A percentile compares a stretch with the other conserved stretches of the same genome.
Conservation (phyloP, 768 basidiomycete species). For the Russula sp. region DNA sequence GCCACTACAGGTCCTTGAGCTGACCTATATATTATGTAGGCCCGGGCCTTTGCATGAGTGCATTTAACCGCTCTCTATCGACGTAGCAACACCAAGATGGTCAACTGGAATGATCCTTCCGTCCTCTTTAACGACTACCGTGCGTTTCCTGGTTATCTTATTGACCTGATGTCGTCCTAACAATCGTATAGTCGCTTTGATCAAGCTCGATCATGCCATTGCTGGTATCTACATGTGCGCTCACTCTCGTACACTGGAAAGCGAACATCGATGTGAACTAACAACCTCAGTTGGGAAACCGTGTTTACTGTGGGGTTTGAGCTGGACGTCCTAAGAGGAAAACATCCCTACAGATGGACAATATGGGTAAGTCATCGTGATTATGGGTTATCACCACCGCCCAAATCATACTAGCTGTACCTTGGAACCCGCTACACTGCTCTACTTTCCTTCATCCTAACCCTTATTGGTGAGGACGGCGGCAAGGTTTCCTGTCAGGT, state of each 20-base stretch:
- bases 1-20: too few relatives aligned
- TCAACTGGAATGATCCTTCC: too few relatives aligned
- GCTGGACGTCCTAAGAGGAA: neutral
- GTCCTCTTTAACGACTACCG: too few relatives aligned
- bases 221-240: constrained; percentile 9
- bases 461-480: neutral
- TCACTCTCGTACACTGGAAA: neutral
- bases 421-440: neutral
- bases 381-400: neutral
- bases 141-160: too few relatives aligned
- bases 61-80: too few relatives aligned
- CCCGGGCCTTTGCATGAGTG: too few relatives aligned
- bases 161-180: neutral
- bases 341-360: neutral
- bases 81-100: too few relatives aligned
- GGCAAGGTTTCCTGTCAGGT: neutral
- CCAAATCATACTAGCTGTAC: neutral
- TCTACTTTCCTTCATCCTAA: neutral
- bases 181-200: neutral
- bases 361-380: neutral
- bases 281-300: neutral
- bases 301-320: neutral
- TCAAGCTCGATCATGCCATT: neutral
- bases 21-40: too few relatives aligned
- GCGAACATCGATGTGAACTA: neutral